phyloP scores from a whole-genome alignment of 2,329 filamentous ascomycete genomes.

The Paraconiothyrium brasiliense region DNA sequence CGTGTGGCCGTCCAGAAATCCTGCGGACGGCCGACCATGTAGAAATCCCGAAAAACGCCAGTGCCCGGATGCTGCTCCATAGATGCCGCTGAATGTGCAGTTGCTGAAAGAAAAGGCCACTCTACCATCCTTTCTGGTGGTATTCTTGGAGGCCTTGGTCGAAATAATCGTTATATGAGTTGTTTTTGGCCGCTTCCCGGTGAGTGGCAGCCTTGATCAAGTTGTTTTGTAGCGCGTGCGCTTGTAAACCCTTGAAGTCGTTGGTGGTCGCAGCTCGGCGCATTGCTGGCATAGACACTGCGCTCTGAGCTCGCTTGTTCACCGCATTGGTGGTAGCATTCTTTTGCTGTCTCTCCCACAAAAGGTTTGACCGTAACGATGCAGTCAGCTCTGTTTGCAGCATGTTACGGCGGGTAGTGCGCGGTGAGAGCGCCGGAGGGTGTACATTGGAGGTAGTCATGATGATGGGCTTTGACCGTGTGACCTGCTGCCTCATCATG shows the following conservation, averaged over 20 bases:
- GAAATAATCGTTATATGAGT: conserved; percentile 82
- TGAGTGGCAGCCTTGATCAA: conserved; percentile 62
- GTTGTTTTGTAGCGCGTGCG: conserved; percentile 62
- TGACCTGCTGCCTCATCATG: conserved; percentile 66
- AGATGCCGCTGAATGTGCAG: conserved; percentile 50
- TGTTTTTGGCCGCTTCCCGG: conserved; percentile 69
- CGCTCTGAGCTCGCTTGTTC: conserved; percentile 85
- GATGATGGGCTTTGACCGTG: conserved; percentile 83
- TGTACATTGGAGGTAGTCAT: conserved; percentile 74
- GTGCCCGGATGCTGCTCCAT: conserved; percentile 42
- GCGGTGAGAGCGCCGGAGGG: conserved; percentile 83
- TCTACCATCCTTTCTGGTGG: conserved; percentile 84
- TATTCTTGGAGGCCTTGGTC: conserved; percentile 84
- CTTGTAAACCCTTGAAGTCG: conserved; percentile 89
- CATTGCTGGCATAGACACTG: conserved; percentile 41
- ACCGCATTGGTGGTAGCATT: conserved; percentile 88
- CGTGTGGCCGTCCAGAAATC: conserved; percentile 28
- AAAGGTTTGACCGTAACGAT: conserved; percentile 86
- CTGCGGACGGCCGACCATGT: conserved; percentile 19
- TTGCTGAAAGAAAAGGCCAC: conserved; percentile 27
- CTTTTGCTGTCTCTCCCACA: conserved; percentile 97
- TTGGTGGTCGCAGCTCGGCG: conserved; percentile 65
- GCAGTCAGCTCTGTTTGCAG: conserved; percentile 92
- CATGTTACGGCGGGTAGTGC: conserved; percentile 95
- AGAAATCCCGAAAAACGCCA: conserved; percentile 39